Base-by-base conservation (phyloP, 192 early-diverging fungal genomes). In the Coemansia sp. region DNA sequence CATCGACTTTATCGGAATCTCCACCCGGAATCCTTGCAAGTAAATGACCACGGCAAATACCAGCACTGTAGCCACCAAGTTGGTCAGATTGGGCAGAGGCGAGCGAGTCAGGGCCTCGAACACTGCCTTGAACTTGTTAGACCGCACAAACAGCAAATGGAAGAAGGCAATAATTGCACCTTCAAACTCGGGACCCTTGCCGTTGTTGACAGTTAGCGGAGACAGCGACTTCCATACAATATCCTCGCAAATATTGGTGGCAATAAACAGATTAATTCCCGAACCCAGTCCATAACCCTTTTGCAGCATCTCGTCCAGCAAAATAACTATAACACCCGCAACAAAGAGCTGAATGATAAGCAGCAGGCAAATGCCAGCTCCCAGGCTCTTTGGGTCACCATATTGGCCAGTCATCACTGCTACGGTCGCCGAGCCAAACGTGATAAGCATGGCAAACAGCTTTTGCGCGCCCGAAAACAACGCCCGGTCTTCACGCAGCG, bases 281-380 rank as follows among this genome's bases (percentile, higher is more conserved):
- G 97, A 99, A 28, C 97, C 97, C 45, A 99, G 84, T 70, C 97
- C 97, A 66, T 99, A 99, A 6, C 97, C 97, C 84, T 99, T 99
- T 80, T 99, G 97, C 68, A 99, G 85, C 65, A 99, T 85, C 82
- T 99, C 97, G 72, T 99, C 97, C 60, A 99, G 83, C 19, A 99
- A 82, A 80, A 99, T 94, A 54, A 94, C 94, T 70, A 99, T 96
- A 33, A 97, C 81, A 53, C 93, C 93, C 18, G 97, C 95, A 57
- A 99, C 86, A 65, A 94, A 93, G 51, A 99, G 81, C 83, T 99
- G 97, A 57, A 99, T 86, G 39, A 99, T 89, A 51, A 99, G 84
- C 47, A 99, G 80, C 57, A 99, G 80, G 60, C 91, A 92, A 61
- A 99, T 96, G 70, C 94, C 96, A 43, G 91, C 89, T 16, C 97